phyloP scores from a whole-genome alignment of 768 basidiomycete species.

The Psilocybe azurescens region DNA sequence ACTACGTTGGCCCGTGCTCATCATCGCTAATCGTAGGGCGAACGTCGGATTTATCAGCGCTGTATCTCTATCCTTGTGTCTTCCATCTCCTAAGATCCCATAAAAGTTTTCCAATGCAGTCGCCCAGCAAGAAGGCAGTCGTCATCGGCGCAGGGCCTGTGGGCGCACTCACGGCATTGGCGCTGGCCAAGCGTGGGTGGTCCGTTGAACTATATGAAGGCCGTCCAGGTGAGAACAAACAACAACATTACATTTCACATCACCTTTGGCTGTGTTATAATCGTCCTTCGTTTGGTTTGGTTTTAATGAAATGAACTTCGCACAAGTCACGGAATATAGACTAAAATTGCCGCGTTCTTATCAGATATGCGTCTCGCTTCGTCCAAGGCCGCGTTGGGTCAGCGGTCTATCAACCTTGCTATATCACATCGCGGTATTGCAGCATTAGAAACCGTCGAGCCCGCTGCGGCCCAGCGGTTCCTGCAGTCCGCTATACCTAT shows the following conservation, averaged over 20 bases:
- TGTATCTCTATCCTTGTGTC: conserved; percentile 2
- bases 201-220: conserved; percentile 79
- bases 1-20: conserved; percentile 14
- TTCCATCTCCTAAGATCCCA: neutral
- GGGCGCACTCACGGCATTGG: conserved; percentile 88
- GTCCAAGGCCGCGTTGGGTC: conserved; percentile 66
- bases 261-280: neutral
- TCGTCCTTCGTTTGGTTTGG: neutral
- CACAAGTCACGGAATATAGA: neutral
- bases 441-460: conserved; percentile 83
- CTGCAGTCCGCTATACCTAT: conserved; percentile 87
- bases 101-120: neutral
- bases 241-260: neutral
- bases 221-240: conserved; percentile 62
- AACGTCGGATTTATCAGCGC: neutral
- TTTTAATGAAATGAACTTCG: neutral
- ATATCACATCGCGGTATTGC: conserved; percentile 93
- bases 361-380: conserved; percentile 78
- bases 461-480: conserved; percentile 69
- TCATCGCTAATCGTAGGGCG: neutral
- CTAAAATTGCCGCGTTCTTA: conserved; percentile 14
- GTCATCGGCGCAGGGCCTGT: conserved; percentile 93
- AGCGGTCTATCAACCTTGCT: conserved; percentile 95
- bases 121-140: conserved; percentile 44
- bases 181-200: conserved; percentile 90